Conservation (phyloP, 2,329 filamentous ascomycete genomes). For the Sclerotinia nivalis region DNA sequence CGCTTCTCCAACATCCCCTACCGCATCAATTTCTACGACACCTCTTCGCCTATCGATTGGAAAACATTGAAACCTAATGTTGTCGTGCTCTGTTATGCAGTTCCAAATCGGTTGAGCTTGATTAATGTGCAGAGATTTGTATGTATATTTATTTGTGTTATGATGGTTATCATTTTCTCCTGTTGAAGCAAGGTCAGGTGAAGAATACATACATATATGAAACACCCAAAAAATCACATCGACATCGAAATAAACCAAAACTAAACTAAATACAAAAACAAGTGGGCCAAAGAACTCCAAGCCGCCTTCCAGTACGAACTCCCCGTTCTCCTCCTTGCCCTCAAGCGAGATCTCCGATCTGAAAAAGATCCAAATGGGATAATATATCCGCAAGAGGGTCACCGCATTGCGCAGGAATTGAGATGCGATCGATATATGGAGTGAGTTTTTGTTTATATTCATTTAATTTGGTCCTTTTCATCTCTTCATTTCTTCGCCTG, state of each 20-base stretch:
- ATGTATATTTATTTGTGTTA: slow-evolving; percentile 31
- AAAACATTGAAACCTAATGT: slow-evolving; percentile 58
- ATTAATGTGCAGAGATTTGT: slow-evolving; percentile 60
- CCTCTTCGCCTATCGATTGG: slow-evolving; percentile 60
- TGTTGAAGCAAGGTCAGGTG: background rate
- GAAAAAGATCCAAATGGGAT: slow-evolving; percentile 60
- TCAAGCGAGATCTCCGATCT: slow-evolving; percentile 60
- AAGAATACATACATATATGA: background rate
- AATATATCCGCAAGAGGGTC: slow-evolving; percentile 62
- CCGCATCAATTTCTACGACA: slow-evolving; percentile 61
- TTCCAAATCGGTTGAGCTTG: slow-evolving; percentile 58
- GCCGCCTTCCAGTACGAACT: slow-evolving; percentile 51
- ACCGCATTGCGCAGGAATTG: slow-evolving; percentile 57
- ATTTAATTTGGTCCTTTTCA: background rate
- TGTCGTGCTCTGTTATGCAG: slow-evolving; percentile 62
- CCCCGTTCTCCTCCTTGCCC: slow-evolving; percentile 57
- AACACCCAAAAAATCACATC: background rate
- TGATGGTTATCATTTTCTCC: background rate
- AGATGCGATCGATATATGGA: slow-evolving; percentile 64
- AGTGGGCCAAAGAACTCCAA: slow-evolving; percentile 61
- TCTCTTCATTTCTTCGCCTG: background rate
- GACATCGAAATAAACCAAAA: background rate
- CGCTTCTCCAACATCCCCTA: slow-evolving; percentile 49
- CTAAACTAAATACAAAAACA: slow-evolving; percentile 36
- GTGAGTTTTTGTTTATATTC: slow-evolving; percentile 41